Conservation (phyloP, 306 rosid genomes). For the Carpinus viminea region DNA sequence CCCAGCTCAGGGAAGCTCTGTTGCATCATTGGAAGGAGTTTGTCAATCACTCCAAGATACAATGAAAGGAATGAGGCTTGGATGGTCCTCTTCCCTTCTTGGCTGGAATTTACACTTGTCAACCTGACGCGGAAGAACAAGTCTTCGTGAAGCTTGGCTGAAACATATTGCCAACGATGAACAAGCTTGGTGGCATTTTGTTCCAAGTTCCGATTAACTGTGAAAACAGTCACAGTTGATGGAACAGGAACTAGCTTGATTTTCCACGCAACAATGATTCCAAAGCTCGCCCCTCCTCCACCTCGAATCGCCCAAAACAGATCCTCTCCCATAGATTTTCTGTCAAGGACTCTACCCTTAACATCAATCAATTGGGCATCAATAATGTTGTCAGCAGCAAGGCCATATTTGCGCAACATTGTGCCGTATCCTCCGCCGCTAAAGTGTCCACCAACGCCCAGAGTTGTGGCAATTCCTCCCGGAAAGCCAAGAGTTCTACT, state of each 20-base stretch:
- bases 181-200: conserved; percentile 23
- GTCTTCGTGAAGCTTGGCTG: background rate
- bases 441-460: no score
- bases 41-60: conserved; percentile 19
- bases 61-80: conserved; percentile 15
- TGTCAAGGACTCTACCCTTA: conserved; percentile 8
- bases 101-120: background rate
- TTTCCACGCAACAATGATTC: conserved; percentile 25
- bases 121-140: conserved; percentile 9
- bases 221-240: conserved; percentile 21
- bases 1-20: conserved; percentile 24
- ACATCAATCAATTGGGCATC: conserved; percentile 1
- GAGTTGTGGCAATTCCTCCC: background rate
- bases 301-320: conserved; percentile 31
- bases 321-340: conserved; percentile 31
- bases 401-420: no score
- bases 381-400: no score
- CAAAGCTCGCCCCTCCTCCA: conserved; percentile 28
- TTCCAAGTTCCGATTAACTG: conserved; percentile 2
- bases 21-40: conserved; percentile 24
- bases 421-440: no score
- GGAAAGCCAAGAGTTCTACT: conserved; percentile 23
- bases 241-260: conserved; percentile 24
- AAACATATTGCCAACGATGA: conserved; percentile 10
- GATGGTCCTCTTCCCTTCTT: background rate